Conservation (phyloP, 768 basidiomycete genomes). For the Leucocoprinus leucothites region DNA sequence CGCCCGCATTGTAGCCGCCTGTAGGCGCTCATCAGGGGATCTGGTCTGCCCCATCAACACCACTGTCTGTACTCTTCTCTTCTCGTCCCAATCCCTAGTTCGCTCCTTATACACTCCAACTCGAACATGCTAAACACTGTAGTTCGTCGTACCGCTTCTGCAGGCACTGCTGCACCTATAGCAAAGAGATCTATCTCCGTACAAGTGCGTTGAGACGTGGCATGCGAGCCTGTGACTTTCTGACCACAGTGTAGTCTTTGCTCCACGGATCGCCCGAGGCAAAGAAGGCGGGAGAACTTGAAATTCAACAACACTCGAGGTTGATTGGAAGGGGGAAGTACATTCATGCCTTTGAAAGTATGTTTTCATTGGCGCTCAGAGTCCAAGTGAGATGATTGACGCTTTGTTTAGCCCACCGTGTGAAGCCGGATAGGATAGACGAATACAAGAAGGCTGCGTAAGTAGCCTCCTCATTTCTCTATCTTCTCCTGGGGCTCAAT, state of each 20-base stretch:
- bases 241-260: constrained; percentile 54
- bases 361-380: constrained; percentile 21
- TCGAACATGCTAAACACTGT: constrained; percentile 29
- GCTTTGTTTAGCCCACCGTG: constrained; percentile 64
- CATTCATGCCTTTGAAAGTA: constrained; percentile 86
- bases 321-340: constrained; percentile 93
- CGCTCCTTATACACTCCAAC: constrained; percentile 14
- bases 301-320: constrained; percentile 79
- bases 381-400: not conserved
- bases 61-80: not conserved
- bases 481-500: constrained; percentile 5
- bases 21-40: not conserved
- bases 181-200: constrained; percentile 56
- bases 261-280: constrained; percentile 95
- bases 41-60: not conserved
- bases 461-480: constrained; percentile 23
- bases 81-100: constrained; percentile 11
- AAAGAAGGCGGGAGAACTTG: constrained; percentile 74
- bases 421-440: constrained; percentile 76
- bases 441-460: constrained; percentile 91
- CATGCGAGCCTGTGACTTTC: constrained; percentile 16
- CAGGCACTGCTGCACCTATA: constrained; percentile 20
- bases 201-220: constrained; percentile 40
- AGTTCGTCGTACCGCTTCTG: constrained; percentile 23
- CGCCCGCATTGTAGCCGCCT: constrained; percentile 3